Conservation (phyloP, 208 protist species). For the Wallacemonas sp. region DNA sequence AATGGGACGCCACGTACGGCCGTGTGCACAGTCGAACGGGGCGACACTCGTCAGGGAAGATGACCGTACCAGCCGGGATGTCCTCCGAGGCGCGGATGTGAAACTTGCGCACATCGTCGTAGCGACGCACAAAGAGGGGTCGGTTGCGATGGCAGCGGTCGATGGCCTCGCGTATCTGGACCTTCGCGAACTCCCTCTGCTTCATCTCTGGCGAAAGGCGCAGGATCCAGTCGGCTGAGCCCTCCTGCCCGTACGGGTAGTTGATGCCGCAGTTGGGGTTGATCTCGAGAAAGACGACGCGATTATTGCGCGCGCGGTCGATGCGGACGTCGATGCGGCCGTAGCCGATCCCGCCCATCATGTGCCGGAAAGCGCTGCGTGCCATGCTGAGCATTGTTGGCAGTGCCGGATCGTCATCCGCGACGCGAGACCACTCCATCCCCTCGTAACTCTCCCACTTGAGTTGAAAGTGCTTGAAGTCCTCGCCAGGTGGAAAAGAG, state of each 20-base stretch:
- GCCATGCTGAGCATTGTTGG: conserved; percentile 67
- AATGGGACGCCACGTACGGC: conserved; percentile 54
- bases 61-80: conserved; percentile 49
- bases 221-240: conserved; percentile 89
- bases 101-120: conserved; percentile 61
- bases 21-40: conserved; percentile 77
- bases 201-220: conserved; percentile 59
- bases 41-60: conserved; percentile 73
- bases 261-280: conserved; percentile 93
- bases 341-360: conserved; percentile 91
- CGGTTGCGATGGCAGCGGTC: conserved; percentile 31
- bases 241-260: conserved; percentile 85
- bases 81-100: conserved; percentile 59
- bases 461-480: conserved; percentile 92
- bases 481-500: conserved; percentile 76
- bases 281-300: conserved; percentile 88
- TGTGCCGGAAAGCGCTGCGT: conserved; percentile 74
- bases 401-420: conserved; percentile 65
- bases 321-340: conserved; percentile 89
- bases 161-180: conserved; percentile 79
- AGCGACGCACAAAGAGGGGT: conserved; percentile 53
- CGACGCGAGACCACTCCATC: conserved; percentile 78
- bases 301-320: conserved; percentile 41
- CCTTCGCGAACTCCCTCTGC: conserved; percentile 79
- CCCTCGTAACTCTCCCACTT: conserved; percentile 91